Base-by-base conservation (phyloP, 1,284 basidiomycete genomes). In the Rhodotorula glutinis region DNA sequence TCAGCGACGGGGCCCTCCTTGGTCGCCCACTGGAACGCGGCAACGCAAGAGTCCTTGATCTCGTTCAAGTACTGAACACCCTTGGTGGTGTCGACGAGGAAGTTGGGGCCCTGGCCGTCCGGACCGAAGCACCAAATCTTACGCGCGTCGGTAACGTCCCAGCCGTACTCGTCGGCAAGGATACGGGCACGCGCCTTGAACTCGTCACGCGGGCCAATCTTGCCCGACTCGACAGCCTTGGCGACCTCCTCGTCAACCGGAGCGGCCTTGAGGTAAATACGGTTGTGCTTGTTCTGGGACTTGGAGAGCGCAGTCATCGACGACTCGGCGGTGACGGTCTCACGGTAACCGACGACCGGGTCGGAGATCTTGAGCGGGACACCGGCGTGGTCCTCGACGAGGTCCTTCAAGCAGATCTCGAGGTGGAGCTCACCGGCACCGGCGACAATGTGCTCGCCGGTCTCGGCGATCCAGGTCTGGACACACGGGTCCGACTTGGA, bases 81-180 rank as follows among this genome's bases (percentile, higher is more conserved):
- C 87, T 98, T 99, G 79, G 96, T 97, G 77, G 90, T 91, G 83
- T 98, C 96, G 77, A 97, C 91, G 80, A 99, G 83, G 81, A 99
- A 81, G 84, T 98, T 99, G 72, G 96, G 89, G 67, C 96, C 96
- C 75, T 91, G 94, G 65, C 92, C 97, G 77, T 99, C 96, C 74
- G 96, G 96, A 77, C 95, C 95, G 85, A 99, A 98, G 83, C 91
- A 92, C 96, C 96, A 98, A 79, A 98, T 98, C 87, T 97, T 98
- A 80, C 96, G 87, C 76, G 96, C 96, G 78, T 98, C 96, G 72
- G 95, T 96, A 76, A 98, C 94, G 81, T 98, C 96, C 96, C 96
- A 98, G 70, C 92, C 92, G 80, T 84, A 90, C 76, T 97, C 92
- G 81, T 99, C 96, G 70, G 96, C 95, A 73, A 99, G 86, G 78